Conservation (phyloP, 768 basidiomycete genomes). For the Collybiopsis confluens region DNA sequence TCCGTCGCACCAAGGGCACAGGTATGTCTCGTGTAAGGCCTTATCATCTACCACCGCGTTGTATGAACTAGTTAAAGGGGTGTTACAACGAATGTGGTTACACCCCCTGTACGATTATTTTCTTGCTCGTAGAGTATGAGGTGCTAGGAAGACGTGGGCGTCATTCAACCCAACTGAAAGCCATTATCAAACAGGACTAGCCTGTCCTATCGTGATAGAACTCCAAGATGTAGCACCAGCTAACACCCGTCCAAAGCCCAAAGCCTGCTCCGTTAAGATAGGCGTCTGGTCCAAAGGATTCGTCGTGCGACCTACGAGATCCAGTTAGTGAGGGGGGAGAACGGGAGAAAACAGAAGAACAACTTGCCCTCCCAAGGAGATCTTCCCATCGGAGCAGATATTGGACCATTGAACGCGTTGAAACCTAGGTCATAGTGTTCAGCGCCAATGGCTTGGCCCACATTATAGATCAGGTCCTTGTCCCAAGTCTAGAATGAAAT, state of each 20-base stretch:
- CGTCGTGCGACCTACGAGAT: neutral
- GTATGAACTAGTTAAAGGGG: neutral
- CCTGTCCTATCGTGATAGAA: neutral
- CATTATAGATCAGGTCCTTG: neutral
- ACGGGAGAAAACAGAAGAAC: neutral
- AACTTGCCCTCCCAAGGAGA: neutral
- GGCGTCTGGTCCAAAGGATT: neutral
- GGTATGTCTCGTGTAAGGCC: slow-evolving; percentile 24
- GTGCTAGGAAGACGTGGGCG: neutral
- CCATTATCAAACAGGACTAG: neutral
- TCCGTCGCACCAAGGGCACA: slow-evolving; percentile 12
- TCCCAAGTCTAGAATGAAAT: neutral
- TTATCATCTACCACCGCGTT: slow-evolving; percentile 32
- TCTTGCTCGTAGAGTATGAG: slow-evolving; percentile 1
- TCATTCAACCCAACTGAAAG: neutral
- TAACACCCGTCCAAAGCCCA: neutral
- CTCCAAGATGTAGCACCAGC: neutral
- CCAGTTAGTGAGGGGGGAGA: too few relatives aligned
- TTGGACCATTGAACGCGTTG: neutral
- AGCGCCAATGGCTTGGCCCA: neutral
- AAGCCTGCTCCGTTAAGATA: neutral
- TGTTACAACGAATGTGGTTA: neutral
- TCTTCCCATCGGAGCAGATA: neutral
- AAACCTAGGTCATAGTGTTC: neutral
- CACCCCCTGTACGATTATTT: neutral